Percentiles rank a stretch among this genome's conserved stretches.
These are phyloP conservation scores for Neurospora sp. DNA, from an alignment of 495 filamentous ascomycete genomes.

Conservation along the genomic window DNA sequence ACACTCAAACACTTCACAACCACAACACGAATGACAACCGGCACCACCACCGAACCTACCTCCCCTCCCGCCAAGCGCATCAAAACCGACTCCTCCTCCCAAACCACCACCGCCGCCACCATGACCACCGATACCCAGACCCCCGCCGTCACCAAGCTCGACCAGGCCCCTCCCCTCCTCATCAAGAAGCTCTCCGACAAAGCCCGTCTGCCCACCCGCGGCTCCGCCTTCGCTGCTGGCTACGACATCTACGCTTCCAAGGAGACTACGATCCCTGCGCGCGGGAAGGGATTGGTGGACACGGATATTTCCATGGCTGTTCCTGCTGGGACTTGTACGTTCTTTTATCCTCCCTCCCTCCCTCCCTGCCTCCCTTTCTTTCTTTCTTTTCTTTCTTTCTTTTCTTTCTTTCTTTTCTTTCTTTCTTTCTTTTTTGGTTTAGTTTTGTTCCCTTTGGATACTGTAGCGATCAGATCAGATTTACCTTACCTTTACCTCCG, in stretches of 20 bases:
- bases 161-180: slow-evolving; percentile 49
- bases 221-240: slow-evolving; percentile 80
- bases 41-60: slow-evolving; percentile 31
- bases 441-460: not conserved
- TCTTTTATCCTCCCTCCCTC: not conserved
- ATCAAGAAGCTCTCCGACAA: slow-evolving; percentile 76
- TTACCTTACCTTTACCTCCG: too few relatives aligned
- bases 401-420: not conserved
- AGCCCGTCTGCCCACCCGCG: slow-evolving; percentile 71
- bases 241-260: slow-evolving; percentile 80
- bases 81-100: slow-evolving; percentile 25
- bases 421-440: not conserved
- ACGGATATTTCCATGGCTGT: slow-evolving; percentile 86
- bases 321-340: slow-evolving; percentile 75
- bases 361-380: too few relatives aligned
- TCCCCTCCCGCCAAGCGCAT: slow-evolving; percentile 40
- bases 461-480: too few relatives aligned
- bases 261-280: slow-evolving; percentile 62
- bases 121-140: slow-evolving; percentile 2
- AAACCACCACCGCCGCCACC: slow-evolving; percentile 6
- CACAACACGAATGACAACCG: slow-evolving; percentile 57
- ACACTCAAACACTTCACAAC: too few relatives aligned
- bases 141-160: slow-evolving; percentile 23
- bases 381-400: too few relatives aligned
- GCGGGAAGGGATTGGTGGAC: slow-evolving; percentile 78